Percentiles rank a stretch among this genome's conserved stretches.
These are phyloP conservation scores for Candida gorgasii DNA, from an alignment of 805 yeast genomes.

Conservation along the genomic window DNA sequence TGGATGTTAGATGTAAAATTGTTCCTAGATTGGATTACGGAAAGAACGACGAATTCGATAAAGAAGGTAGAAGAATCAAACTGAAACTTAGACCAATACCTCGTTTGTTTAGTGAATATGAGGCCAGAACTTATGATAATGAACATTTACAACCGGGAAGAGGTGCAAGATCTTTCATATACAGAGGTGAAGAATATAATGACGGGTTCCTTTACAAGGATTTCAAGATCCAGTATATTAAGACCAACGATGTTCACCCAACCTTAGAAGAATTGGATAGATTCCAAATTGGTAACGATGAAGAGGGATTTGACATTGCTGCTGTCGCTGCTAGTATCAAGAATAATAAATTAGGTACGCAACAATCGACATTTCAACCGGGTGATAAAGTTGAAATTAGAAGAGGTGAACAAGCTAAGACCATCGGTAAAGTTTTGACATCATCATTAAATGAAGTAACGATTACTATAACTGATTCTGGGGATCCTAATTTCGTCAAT, in stretches of 20 bases:
- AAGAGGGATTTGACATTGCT: slow-evolving; percentile 79
- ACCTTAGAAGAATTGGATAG: slow-evolving; percentile 83
- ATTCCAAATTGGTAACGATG: slow-evolving; percentile 75
- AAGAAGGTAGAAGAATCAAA: slow-evolving; percentile 45
- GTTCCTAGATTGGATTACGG: slow-evolving; percentile 96
- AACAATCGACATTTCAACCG: slow-evolving; percentile 67
- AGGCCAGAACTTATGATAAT: slow-evolving; percentile 83
- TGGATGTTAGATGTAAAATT: slow-evolving; percentile 89
- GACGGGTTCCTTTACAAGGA: slow-evolving; percentile 89
- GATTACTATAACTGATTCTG: slow-evolving; percentile 50
- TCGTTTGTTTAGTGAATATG: slow-evolving; percentile 81
- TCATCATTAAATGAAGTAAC: slow-evolving; percentile 59
- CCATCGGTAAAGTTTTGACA: slow-evolving; percentile 75
- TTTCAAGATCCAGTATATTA: slow-evolving; percentile 78
- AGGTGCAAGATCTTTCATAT: slow-evolving; percentile 61
- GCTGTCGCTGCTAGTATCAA: slow-evolving; percentile 86
- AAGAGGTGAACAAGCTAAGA: slow-evolving; percentile 91
- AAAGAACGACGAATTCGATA: slow-evolving; percentile 53
- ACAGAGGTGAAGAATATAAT: slow-evolving; percentile 83
- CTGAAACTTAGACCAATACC: slow-evolving; percentile 79
- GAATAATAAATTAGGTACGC: slow-evolving; percentile 34
- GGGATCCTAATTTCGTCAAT: slow-evolving; percentile 56
- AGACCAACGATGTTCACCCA: slow-evolving; percentile 82
- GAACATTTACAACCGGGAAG: slow-evolving; percentile 67
- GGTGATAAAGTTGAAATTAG: slow-evolving; percentile 93